phyloP scores from a whole-genome alignment of 257 asterid species.

The Paulownia fortunei region DNA sequence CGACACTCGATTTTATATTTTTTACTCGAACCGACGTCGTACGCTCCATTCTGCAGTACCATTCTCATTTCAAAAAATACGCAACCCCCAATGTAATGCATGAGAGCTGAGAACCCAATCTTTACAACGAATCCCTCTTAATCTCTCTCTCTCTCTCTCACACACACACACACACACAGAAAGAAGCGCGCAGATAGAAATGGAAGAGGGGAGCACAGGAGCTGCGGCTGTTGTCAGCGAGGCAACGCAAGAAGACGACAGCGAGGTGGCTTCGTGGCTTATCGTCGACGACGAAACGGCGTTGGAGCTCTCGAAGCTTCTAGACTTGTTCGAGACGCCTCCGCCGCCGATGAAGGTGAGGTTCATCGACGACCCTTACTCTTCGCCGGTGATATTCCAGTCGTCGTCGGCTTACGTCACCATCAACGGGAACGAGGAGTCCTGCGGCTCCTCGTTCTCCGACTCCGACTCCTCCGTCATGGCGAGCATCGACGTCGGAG shows the following conservation, averaged over 20 bases:
- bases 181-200: neutral
- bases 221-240: neutral
- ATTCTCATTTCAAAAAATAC: neutral
- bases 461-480: conserved; percentile 65
- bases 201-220: conserved; percentile 30
- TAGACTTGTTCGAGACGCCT: conserved; percentile 42
- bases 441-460: conserved; percentile 83
- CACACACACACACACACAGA: neutral
- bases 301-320: conserved; percentile 54
- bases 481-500: conserved; percentile 71
- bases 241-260: conserved; percentile 17
- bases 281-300: conserved; percentile 57
- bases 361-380: conserved; percentile 66
- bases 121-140: too few species aligned
- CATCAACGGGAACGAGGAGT: conserved; percentile 73
- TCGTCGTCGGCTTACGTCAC: conserved; percentile 69
- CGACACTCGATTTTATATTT: neutral
- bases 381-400: conserved; percentile 49
- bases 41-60: conserved; percentile 7
- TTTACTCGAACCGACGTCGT: conserved; percentile 10
- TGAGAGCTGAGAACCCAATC: neutral
- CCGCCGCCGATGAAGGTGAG: conserved; percentile 55
- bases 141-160: conserved; percentile 11
- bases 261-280: conserved; percentile 45
- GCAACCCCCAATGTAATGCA: neutral